Evolutionary conservation across 108 stramenopile genomes (phyloP).

Genomic region (Pseudonitzschia delicatissima): DNA sequence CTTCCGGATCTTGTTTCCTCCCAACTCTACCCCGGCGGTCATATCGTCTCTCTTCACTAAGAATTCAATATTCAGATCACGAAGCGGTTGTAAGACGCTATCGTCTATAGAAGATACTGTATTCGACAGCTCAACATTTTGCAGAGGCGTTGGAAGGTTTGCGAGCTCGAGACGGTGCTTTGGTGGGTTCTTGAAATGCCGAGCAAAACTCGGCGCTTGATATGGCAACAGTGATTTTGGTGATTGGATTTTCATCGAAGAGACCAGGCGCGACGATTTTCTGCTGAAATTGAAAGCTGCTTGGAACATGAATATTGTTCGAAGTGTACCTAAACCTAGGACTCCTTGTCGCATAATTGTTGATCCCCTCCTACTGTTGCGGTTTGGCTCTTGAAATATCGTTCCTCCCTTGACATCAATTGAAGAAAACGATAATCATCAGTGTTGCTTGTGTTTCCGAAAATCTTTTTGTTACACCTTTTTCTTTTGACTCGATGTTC

Average conservation of each 20-base stretch:
- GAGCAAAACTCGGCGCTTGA: not conserved
- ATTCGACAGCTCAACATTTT: not conserved
- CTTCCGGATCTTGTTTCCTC: conserved; percentile 90
- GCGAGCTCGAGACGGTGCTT: conserved; percentile 48
- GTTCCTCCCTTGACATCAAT: too few relatives aligned
- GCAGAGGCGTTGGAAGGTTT: conserved; percentile 73
- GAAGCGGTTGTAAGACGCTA: conserved; percentile 32
- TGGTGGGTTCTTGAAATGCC: conserved; percentile 7
- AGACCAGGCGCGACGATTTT: conserved; percentile 1
- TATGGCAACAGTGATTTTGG: not conserved
- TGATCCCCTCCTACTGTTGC: not conserved
- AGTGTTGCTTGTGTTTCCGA: too few relatives aligned
- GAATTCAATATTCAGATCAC: conserved; percentile 38
- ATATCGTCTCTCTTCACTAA: conserved; percentile 86
- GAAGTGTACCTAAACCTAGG: not conserved
- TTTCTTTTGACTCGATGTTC: too few relatives aligned
- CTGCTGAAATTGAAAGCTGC: not conserved
- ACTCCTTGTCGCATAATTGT: not conserved
- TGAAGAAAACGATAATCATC: too few relatives aligned
- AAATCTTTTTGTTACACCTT: too few relatives aligned
- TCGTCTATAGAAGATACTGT: not conserved
- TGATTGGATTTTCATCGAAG: conserved; percentile 6
- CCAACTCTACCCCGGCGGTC: conserved; percentile 77
- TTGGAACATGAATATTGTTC: conserved; percentile 1
- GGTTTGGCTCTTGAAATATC: too few relatives aligned